A percentile compares a stretch with the other conserved stretches of the same genome.
Conservation (phyloP, 352 stramenopile species). For the Blastocystis sp. region DNA sequence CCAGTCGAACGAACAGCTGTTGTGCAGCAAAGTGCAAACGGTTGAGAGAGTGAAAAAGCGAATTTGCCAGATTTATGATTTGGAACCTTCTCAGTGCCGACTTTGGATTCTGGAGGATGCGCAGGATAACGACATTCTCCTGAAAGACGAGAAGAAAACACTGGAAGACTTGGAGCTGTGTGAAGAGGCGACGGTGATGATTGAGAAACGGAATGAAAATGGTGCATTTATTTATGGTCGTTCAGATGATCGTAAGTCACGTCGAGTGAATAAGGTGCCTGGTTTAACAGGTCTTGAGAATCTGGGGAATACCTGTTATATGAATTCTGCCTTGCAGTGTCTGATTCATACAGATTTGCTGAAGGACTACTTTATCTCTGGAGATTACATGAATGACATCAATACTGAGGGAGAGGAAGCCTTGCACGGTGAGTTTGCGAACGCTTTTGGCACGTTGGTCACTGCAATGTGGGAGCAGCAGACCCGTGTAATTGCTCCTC, state of each 20-base stretch:
- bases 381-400: constrained; percentile 86
- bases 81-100: background rate
- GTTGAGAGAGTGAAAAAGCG: constrained; percentile 65
- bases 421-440: constrained; percentile 81
- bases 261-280: constrained; percentile 37
- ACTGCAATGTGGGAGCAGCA: constrained; percentile 76
- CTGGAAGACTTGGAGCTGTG: constrained; percentile 67
- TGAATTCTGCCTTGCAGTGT: constrained; percentile 94
- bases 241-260: background rate
- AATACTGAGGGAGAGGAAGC: constrained; percentile 89
- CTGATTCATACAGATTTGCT: constrained; percentile 88
- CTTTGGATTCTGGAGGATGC: constrained; percentile 54
- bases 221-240: background rate
- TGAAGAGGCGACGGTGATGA: constrained; percentile 62
- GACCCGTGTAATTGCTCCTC: constrained; percentile 71
- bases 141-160: constrained; percentile 60
- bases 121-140: constrained; percentile 49
- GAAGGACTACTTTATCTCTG: constrained; percentile 88
- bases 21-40: constrained; percentile 65
- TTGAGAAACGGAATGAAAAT: constrained; percentile 15
- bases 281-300: constrained; percentile 83
- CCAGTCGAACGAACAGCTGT: constrained; percentile 58
- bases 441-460: constrained; percentile 85
- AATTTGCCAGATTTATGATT: constrained; percentile 63
- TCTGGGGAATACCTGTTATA: constrained; percentile 95